Evolutionary conservation across 371 early-diverging fungal species (phyloP), one percentile per base, ranked within the genome.

Genomic region (Circinella minor): DNA sequence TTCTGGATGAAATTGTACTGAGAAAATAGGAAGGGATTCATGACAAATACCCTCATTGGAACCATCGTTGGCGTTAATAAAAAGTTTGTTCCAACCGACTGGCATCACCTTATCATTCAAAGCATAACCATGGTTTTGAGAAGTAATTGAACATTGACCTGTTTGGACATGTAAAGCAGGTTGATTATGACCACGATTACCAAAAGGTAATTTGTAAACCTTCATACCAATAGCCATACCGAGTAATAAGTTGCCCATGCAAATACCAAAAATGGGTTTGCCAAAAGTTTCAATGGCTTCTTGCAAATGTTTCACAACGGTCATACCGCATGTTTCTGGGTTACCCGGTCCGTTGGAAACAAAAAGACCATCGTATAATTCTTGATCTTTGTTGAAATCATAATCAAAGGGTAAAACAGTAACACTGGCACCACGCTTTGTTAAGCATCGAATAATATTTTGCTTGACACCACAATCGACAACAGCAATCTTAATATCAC

Each of bases 1-100:
- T 77, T 98, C 98, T 14, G 98, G 98, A 75, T 98, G 98, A 92
- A 97, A 98, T 86, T 98, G 98, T 6, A 97, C 98, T 9, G 93
- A 91, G 67, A 85, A 78, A 73, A 90, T 93, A 18, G 96, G 97
- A 60, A 84, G 76, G 38, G 75, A 69, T 47, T 75, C 67, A 77
- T 96, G 97, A 34, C 89, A 83, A 64, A 97, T 91, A 67, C 98
- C 98, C 81, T 98, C 98, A 77, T 97, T 97, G 59, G 94, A 92
- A 1, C 95, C 94, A 75, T 98, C 98, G 73, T 97, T 97, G 74
- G 96, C 96, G 68, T 98, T 98, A 60, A 92, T 88, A 75, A 94
- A 98, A 85, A 91, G 93, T 66, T 90, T 85, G 61, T 85, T 77
- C 94, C 94, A 98, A 18, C 92, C 92, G 0, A 68, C 69, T 4